Evolutionary conservation across 2,329 filamentous ascomycete genomes (phyloP), one percentile per base, ranked within the genome.

Genomic region (Colletotrichum higginsianum): DNA sequence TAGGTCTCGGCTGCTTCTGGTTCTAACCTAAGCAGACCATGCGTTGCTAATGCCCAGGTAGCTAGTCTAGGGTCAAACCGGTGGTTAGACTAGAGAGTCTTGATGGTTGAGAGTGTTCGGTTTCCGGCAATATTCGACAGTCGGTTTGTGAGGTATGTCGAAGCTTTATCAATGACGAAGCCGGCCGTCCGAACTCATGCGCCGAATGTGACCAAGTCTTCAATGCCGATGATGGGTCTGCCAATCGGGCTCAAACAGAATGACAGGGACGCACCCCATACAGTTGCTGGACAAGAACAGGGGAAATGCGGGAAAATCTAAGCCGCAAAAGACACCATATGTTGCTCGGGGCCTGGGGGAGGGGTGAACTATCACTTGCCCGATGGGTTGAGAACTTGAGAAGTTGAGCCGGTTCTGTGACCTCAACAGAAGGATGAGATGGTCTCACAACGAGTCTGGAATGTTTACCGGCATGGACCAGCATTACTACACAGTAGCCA

Each of bases 101-200:
- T 73, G 74, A 80, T 79, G 26, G 79, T 78, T 12, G 82, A 76
- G 26, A 83, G 79, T 12, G 44, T 75, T 77, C 11, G 74, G 71
- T 21, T 77, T 49, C 75, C 66, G 49, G 50, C 58, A 40, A 66
- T n/a, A 49, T 46, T 49, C 26, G 12, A 72, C 61, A 0, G 73
- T 74, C 1, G 76, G 66, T 11, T 74, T 64, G 12, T 55, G 52
- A 0, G 73, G 9, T 16, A 40, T 44, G 62, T 61, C 67, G 50
- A 49, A 70, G 62, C 42, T 47, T 35, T 30, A 55, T 69, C 30
- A 47, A 21, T 55, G 52, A 61, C 46, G 16, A 64, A 53, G 18
- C 53, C 53, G 30, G 47, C 46, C 58, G 21, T 60, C 65, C 60
- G 53, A 60, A 68, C 56, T 8, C 46, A 58, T 40, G 5, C 49